Conservation (phyloP, 2,329 filamentous ascomycete species). For the Nemania diffusa region DNA sequence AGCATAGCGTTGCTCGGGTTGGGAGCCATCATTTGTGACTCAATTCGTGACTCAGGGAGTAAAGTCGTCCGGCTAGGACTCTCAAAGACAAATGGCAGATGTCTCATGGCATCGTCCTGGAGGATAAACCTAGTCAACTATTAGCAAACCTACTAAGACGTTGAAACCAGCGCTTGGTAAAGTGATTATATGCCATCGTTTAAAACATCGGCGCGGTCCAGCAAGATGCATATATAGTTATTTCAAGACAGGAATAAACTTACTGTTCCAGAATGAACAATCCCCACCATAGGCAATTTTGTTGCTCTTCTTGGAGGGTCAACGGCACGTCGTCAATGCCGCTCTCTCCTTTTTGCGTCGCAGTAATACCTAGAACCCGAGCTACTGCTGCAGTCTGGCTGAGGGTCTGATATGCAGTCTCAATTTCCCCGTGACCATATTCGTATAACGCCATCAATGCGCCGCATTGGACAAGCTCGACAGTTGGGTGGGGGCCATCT, state of each 20-base stretch:
- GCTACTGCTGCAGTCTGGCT: slow-evolving; percentile 55
- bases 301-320: slow-evolving; percentile 48
- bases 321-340: slow-evolving; percentile 40
- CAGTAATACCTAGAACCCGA: slow-evolving; percentile 51
- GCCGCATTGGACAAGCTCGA: slow-evolving; percentile 56
- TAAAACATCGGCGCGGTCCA: neutral
- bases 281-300: slow-evolving; percentile 56
- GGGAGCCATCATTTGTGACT: slow-evolving; percentile 42
- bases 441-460: slow-evolving; percentile 57
- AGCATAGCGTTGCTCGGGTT: slow-evolving; percentile 6
- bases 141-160: slow-evolving; percentile 22
- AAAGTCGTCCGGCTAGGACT: slow-evolving; percentile 45
- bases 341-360: slow-evolving; percentile 50
- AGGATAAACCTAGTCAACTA: slow-evolving; percentile 46
- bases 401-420: slow-evolving; percentile 56
- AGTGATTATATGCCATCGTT: neutral
- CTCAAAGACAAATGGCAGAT: slow-evolving; percentile 49
- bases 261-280: slow-evolving; percentile 58
- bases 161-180: neutral
- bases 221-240: neutral
- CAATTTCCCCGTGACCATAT: slow-evolving; percentile 56
- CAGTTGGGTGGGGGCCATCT: slow-evolving; percentile 47
- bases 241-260: slow-evolving; percentile 34
- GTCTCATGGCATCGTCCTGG: slow-evolving; percentile 45
- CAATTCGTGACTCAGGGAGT: slow-evolving; percentile 44